Evolutionary conservation across 2,329 filamentous ascomycete genomes (phyloP), one percentile per base, ranked within the genome.

Genomic region (Chalaropsis thielavioides): DNA sequence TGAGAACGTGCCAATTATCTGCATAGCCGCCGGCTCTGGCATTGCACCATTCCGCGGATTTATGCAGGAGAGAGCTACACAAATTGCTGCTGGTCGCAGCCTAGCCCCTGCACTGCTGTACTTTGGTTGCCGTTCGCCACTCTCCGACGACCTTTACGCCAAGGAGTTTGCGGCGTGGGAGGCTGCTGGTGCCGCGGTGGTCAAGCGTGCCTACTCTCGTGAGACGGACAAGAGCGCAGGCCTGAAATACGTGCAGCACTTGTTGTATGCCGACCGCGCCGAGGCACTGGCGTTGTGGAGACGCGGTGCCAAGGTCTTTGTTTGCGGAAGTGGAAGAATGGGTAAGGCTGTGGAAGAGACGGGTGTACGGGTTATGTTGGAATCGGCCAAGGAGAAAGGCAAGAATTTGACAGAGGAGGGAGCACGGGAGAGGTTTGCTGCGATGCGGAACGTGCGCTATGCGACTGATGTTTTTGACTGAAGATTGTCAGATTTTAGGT

Each of bases 31-130:
- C 0, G 81, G 81, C 4, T 79, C 81, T 0, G 84, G 83, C 0
- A 72, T 86, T 0, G 83, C 83, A 0, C 84, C 84, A 0, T 86
- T 87, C 77, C 78, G 82, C 0, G 83, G 80, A 0, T 87, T 87
- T 70, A 69, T 85, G 10, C 81, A 85, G 72, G 83, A 87, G 68
- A 81, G 84, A 0, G 82, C 81, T 0, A 76, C 75, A 22, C 76
- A 80, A 74, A 71, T 78, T 15, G 73, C 72, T 2, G 76, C 76
- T 0, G 83, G 83, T 1, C 76, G 80, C 13, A 74, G 72, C 35
- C 75, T 88, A 0, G 85, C 83, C 0, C 82, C 81, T 0, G 83
- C 84, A 0, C 68, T 88, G n/a, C 76, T 89, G 1, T 87, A 87
- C 75, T 79, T 83, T 69, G 86, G 86, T 4, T 88, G 84, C 71